A percentile compares a stretch with the other conserved stretches of the same genome.
These are phyloP conservation scores for Scalesia atractyloides DNA, from an alignment of 129 eudicot genomes.

Conservation along the genomic window DNA sequence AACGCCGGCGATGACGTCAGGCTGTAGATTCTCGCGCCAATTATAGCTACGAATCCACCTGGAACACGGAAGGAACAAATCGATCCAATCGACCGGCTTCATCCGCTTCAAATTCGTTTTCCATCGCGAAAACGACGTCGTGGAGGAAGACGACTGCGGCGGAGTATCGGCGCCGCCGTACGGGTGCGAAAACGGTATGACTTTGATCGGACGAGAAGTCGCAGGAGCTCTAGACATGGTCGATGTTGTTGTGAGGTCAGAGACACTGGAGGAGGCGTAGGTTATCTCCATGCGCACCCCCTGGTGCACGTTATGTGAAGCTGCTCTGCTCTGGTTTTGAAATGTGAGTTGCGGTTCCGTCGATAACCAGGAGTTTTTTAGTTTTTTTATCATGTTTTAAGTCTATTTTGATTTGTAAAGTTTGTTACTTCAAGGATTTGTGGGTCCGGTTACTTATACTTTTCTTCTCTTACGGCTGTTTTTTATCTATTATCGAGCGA, in stretches of 20 bases:
- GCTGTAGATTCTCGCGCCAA: constrained; percentile 64
- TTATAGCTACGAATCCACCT: constrained; percentile 87
- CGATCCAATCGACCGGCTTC: constrained; percentile 70
- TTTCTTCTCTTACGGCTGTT: not conserved
- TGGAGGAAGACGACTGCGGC: constrained; percentile 34
- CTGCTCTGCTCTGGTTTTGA: not conserved
- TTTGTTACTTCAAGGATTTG: constrained; percentile 18
- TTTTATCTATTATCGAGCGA: too few relatives aligned
- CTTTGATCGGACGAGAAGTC: constrained; percentile 54
- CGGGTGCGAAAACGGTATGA: constrained; percentile 79
- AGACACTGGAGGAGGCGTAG: constrained; percentile 68
- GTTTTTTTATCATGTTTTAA: not conserved
- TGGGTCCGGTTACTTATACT: not conserved
- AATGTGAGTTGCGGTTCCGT: not conserved
- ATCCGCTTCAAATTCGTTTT: constrained; percentile 54
- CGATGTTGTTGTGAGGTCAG: constrained; percentile 33
- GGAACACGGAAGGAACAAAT: constrained; percentile 68
- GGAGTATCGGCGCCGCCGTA: constrained; percentile 26
- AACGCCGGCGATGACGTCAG: constrained; percentile 85
- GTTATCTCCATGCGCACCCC: constrained; percentile 59
- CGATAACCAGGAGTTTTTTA: not conserved
- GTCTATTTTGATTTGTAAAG: constrained; percentile 20
- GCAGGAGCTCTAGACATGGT: constrained; percentile 19
- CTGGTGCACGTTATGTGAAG: constrained; percentile 6
- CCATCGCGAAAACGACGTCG: constrained; percentile 53